Evolutionary conservation across 108 stramenopile species (phyloP), one percentile per base, ranked within the genome.

Genomic region (Discostella stelligeroides): DNA sequence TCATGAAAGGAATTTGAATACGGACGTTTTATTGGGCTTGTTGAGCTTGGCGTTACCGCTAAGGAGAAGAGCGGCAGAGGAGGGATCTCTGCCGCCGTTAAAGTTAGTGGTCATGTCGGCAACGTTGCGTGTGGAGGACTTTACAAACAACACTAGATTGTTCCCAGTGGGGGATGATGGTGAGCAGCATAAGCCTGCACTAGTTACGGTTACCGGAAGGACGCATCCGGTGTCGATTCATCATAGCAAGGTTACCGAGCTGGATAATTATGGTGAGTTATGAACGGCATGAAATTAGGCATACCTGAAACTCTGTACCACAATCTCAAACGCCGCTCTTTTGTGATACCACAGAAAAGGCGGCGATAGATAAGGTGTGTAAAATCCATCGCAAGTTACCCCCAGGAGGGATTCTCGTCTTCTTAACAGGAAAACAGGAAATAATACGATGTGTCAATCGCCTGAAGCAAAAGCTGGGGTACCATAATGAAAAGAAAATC

Each of bases 101-200:
- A 96, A 97, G 69, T 78, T 99, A 40, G 82, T 98, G 8, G 85
- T 99, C 41, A 99, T 99, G 99, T 96, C 95, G 37, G 99, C 99
- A 1, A 99, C 99, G 8, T 82, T 99, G 13, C 83, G 99, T 39
- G 97, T 98, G 1, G 82, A 91, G 69, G 98, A 99, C 71, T 98
- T 98, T 68, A 87, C 86, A 8, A 81, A 85, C 47, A 97, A 97
- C 71, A 57, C 63, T 24, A 66, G 82, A 38, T 86, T 99, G 56
- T 98, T 98, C 64, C 75, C 83, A n/a, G 61, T 68, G 13, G 65
- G 55, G 24, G 25, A 27, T 1, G 59, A 50, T 40, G 69, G 55
- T 13, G 48, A 30, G 14, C 43, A 43, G 30, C 27, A 29, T 29
- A 53, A 66, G 60, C 92, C 92, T 23, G 77, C 88, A 15, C 83